Base-by-base conservation (phyloP, 257 asterid species). In the Scutellaria minor region DNA sequence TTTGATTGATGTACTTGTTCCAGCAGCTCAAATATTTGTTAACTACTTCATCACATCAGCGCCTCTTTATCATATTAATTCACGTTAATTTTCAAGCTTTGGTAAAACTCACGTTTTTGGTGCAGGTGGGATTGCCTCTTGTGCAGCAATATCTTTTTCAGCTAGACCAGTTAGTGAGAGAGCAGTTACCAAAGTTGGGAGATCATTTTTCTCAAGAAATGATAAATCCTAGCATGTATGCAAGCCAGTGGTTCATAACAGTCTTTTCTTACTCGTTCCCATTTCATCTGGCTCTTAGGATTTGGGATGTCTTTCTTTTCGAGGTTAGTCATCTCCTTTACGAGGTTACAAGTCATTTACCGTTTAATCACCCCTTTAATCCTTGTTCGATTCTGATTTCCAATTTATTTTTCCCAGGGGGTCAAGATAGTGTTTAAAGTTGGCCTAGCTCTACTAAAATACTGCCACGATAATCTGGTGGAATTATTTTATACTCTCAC, bases 241-340 rank as follows among this genome's bases (percentile, higher is more conserved):
- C 97, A 56, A 95, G 99, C 87, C 99, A 95, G 82, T 95, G 99
- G 99, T 95, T 95, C 89, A 95, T 95, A 47, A 95, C 99, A 4
- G 97, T 95, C 54, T 95, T 92, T 82, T 86, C 99, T 12, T 95
- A 88, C 82, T 89, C 99, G 5, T 95, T 95, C 72, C 99, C 99
- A 11, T 95, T 95, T 84, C 97, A 88, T 83, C 80, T 95, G 88
- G 92, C 99, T 72, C 92, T 95, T 78, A 89, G 99, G 76, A 86
- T 95, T 63, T 92, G 99, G 99, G 99, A 95, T 77, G 99, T 95
- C 73, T 95, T 95, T 77, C 97, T 95, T 70, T 83, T 60, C 42
- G 98, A 94, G 99, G 99, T 94, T 67, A 80, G 96, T 66, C 41
- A 9, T 35, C 86, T 83, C 76, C 37, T 82, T 83, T 67, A 47